Percentiles rank a stretch among this genome's conserved stretches.
phyloP scores from a whole-genome alignment of 352 stramenopile species.

The Globisporangium perplexum region DNA sequence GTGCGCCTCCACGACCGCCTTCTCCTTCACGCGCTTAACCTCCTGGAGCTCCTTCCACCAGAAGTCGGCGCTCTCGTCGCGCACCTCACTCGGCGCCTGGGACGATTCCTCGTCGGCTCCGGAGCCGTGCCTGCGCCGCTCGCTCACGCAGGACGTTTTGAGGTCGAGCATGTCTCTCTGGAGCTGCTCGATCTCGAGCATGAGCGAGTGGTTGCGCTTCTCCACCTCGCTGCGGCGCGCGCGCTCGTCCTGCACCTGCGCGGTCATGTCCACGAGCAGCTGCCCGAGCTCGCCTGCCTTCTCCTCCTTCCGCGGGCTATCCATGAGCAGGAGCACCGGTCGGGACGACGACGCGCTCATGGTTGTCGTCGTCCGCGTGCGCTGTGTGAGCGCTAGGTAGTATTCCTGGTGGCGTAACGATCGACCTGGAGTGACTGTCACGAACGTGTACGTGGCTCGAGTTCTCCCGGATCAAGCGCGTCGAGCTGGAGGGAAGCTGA shows the following conservation, averaged over 20 bases:
- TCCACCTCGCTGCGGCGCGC: conserved; percentile 41
- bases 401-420: no score
- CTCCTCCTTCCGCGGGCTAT: conserved; percentile 9
- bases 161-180: conserved; percentile 55
- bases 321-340: conserved; percentile 10
- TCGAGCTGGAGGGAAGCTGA: neutral
- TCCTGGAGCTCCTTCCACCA: conserved; percentile 59
- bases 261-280: conserved; percentile 58
- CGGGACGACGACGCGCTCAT: neutral
- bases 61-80: conserved; percentile 29
- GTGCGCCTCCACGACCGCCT: conserved; percentile 46
- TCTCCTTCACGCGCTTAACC: conserved; percentile 45
- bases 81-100: neutral
- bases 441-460: neutral
- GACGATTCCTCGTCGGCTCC: conserved; percentile 8
- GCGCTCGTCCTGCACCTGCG: conserved; percentile 55
- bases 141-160: conserved; percentile 26
- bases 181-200: conserved; percentile 65
- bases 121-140: conserved; percentile 9
- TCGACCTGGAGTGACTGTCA: neutral
- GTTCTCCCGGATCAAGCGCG: neutral
- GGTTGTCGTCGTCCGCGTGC: no score
- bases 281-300: conserved; percentile 18
- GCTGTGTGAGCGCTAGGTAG: no score
- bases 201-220: conserved; percentile 57